These are phyloP conservation scores for Neurospora sp. DNA, from an alignment of 495 filamentous ascomycete species.

Conservation along the genomic window DNA sequence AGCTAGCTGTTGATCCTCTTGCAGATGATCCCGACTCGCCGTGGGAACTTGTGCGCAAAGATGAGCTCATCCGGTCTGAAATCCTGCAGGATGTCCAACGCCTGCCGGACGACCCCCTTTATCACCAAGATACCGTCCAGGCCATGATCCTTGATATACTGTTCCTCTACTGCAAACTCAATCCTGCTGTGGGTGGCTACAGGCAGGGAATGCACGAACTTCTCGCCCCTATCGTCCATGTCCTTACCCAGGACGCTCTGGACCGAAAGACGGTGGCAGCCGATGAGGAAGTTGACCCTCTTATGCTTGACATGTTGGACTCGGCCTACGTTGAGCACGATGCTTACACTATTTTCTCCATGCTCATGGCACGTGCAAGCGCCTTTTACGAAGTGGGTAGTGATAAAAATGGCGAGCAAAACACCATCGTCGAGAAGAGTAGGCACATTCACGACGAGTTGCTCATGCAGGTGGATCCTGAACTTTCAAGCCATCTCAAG, in stretches of 20 bases:
- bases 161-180: conserved; percentile 91
- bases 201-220: conserved; percentile 98
- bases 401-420: conserved; percentile 26
- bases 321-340: conserved; percentile 75
- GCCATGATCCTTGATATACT: conserved; percentile 76
- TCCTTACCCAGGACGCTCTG: conserved; percentile 73
- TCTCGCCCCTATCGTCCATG: conserved; percentile 83
- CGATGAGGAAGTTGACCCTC: conserved; percentile 21
- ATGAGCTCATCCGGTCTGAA: conserved; percentile 75
- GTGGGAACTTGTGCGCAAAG: conserved; percentile 73
- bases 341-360: conserved; percentile 73
- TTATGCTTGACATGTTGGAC: conserved; percentile 60
- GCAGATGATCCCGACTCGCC: conserved; percentile 82
- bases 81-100: conserved; percentile 94
- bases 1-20: conserved; percentile 63
- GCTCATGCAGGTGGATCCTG: conserved; percentile 66
- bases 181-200: conserved; percentile 73
- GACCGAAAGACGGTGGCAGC: conserved; percentile 19
- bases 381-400: conserved; percentile 70
- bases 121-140: conserved; percentile 71
- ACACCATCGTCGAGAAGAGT: conserved; percentile 76
- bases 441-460: conserved; percentile 75
- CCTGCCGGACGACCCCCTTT: conserved; percentile 87
- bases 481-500: conserved; percentile 71
- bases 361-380: conserved; percentile 78